phyloP scores from a whole-genome alignment of 768 basidiomycete genomes.

The Leucosporidium creatinivorum region DNA sequence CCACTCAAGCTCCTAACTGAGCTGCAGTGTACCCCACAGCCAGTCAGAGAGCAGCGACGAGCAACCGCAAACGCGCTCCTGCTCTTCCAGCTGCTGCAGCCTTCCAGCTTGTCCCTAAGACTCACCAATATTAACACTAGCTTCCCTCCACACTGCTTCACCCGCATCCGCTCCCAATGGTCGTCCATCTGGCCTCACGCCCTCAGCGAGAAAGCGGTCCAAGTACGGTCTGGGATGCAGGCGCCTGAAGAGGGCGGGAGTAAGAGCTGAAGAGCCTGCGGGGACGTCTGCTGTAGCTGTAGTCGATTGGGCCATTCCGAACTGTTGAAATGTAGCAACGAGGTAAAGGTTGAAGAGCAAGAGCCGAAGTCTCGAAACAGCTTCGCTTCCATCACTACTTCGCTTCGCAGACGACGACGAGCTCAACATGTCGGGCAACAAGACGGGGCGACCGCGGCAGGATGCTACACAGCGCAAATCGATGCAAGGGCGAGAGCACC shows the following conservation, averaged over 20 bases:
- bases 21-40: background rate
- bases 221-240: constrained; percentile 84
- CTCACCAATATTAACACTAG: constrained; percentile 73
- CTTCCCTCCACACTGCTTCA: constrained; percentile 54
- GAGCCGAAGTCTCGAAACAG: background rate
- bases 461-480: background rate
- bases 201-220: constrained; percentile 70
- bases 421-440: background rate
- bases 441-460: background rate
- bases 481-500: too few species aligned
- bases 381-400: background rate
- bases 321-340: background rate
- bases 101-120: constrained; percentile 4
- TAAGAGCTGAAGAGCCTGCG: constrained; percentile 8
- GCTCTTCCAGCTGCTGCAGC: too few species aligned
- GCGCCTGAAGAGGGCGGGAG: constrained; percentile 53
- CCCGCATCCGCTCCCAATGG: constrained; percentile 45
- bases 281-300: background rate
- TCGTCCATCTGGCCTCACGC: constrained; percentile 76
- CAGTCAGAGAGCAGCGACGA: background rate
- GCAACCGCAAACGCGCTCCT: too few species aligned
- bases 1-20: background rate
- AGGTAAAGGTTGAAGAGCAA: background rate
- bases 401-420: background rate
- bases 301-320: background rate